A percentile compares a stretch with the other conserved stretches of the same genome.
These are phyloP conservation scores for Naganishia sp. DNA, from an alignment of 1,284 basidiomycete species.

Conservation along the genomic window DNA sequence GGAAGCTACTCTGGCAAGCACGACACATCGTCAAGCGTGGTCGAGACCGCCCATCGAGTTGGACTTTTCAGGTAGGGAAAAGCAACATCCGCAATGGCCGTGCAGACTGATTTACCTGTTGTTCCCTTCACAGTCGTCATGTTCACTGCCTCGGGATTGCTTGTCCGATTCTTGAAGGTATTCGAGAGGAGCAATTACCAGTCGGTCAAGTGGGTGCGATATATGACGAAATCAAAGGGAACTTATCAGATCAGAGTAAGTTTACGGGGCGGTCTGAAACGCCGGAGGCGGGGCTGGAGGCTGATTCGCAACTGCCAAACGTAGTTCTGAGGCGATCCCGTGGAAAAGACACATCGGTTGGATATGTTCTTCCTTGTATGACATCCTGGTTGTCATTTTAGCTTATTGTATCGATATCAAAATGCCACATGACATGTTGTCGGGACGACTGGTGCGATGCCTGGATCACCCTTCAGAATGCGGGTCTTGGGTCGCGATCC, in stretches of 20 bases:
- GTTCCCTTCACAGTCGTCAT: conserved; percentile 69
- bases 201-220: conserved; percentile 88
- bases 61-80: conserved; percentile 67
- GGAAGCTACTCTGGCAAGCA: conserved; percentile 78
- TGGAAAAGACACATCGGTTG: not conserved
- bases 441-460: too few species aligned
- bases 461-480: too few species aligned
- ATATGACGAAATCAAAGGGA: conserved; percentile 83
- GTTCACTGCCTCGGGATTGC: conserved; percentile 93
- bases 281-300: not conserved
- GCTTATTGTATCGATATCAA: not conserved
- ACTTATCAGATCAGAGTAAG: conserved; percentile 81
- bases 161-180: conserved; percentile 96
- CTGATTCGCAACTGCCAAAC: not conserved
- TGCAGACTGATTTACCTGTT: not conserved
- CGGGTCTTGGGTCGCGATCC: too few species aligned
- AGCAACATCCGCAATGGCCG: not conserved
- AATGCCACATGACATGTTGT: not conserved
- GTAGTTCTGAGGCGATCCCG: conserved; percentile 11
- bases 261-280: not conserved
- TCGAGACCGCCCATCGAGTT: conserved; percentile 95
- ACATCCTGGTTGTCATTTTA: conserved; percentile 6
- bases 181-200: conserved; percentile 94
- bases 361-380: not conserved
- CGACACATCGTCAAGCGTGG: conserved; percentile 91